These are phyloP conservation scores for Choanephora cucurbitarum DNA, from an alignment of 371 early-diverging fungal species.

Conservation along the genomic window DNA sequence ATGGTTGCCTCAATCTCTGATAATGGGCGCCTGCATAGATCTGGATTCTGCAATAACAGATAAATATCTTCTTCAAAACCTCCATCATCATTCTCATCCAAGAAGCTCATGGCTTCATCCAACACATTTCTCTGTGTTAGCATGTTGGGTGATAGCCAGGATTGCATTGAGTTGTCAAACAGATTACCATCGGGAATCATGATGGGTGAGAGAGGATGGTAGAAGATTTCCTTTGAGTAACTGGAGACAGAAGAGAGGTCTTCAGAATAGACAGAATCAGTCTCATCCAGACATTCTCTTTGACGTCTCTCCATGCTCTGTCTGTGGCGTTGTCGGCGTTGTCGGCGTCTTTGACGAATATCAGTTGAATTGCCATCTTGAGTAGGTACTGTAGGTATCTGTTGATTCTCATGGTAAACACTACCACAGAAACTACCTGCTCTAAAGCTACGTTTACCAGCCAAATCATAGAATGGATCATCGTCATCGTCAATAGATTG, in stretches of 20 bases:
- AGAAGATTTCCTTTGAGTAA: constrained; percentile 9
- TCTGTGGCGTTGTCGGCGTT: constrained; percentile 15
- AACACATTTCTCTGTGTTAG: constrained; percentile 26
- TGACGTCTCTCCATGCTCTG: constrained; percentile 13
- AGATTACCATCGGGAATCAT: constrained; percentile 5
- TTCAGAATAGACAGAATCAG: constrained; percentile 13
- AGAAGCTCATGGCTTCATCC: constrained; percentile 40
- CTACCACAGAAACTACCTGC: constrained; percentile 31
- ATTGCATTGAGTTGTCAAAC: constrained; percentile 12
- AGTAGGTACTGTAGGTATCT: constrained; percentile 4
- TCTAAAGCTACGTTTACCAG: constrained; percentile 25
- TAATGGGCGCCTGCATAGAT: constrained; percentile 25
- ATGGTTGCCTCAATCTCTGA: constrained; percentile 30
- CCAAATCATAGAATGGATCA: constrained; percentile 27
- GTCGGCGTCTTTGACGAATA: constrained; percentile 20
- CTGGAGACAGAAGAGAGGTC: constrained; percentile 16
- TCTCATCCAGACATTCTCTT: constrained; percentile 1
- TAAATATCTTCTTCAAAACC: constrained; percentile 28
- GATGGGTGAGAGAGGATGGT: constrained; percentile 30
- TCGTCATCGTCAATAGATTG: constrained; percentile 11
- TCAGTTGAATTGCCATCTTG: constrained; percentile 2
- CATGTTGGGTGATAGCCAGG: constrained; percentile 11
- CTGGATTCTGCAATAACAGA: constrained; percentile 25
- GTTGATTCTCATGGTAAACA: constrained; percentile 18
- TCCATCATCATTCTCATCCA: constrained; percentile 23